phyloP scores from a whole-genome alignment of 148 eudicot genomes.

The Talinum fruticosum region DNA sequence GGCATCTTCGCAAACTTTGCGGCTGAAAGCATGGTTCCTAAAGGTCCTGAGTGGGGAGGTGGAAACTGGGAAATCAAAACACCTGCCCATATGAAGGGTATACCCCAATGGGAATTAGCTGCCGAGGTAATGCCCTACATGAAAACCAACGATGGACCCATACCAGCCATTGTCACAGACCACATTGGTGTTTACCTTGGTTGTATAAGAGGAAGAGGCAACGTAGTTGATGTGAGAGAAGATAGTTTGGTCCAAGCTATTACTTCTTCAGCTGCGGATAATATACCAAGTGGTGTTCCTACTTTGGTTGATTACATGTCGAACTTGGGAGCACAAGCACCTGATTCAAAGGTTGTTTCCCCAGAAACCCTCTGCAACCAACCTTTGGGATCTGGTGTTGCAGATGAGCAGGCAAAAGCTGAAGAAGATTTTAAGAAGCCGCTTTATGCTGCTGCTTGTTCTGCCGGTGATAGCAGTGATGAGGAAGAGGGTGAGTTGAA shows the following conservation, averaged over 20 bases:
- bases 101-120: conserved; percentile 94
- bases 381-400: conserved; percentile 40
- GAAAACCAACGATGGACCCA: conserved; percentile 89
- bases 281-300: conserved; percentile 43
- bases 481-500: conserved; percentile 85
- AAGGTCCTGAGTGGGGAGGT: conserved; percentile 99
- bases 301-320: conserved; percentile 40
- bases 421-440: conserved; percentile 94
- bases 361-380: conserved; percentile 63
- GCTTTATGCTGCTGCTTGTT: conserved; percentile 52
- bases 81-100: conserved; percentile 69
- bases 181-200: conserved; percentile 97
- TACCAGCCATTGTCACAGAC: conserved; percentile 85
- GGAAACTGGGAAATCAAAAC: conserved; percentile 98
- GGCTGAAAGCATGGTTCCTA: conserved; percentile 98
- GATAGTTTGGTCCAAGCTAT: conserved; percentile 83
- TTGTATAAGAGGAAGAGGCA: conserved; percentile 82
- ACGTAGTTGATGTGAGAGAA: conserved; percentile 88
- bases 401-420: conserved; percentile 87
- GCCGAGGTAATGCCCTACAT: conserved; percentile 97
- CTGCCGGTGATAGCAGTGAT: conserved; percentile 82
- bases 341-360: conserved; percentile 48
- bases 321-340: conserved; percentile 36
- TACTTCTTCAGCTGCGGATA: conserved; percentile 46
- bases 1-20: conserved; percentile 99